phyloP scores from a whole-genome alignment of 2,329 filamentous ascomycete genomes.

The Phoma herbarum region DNA sequence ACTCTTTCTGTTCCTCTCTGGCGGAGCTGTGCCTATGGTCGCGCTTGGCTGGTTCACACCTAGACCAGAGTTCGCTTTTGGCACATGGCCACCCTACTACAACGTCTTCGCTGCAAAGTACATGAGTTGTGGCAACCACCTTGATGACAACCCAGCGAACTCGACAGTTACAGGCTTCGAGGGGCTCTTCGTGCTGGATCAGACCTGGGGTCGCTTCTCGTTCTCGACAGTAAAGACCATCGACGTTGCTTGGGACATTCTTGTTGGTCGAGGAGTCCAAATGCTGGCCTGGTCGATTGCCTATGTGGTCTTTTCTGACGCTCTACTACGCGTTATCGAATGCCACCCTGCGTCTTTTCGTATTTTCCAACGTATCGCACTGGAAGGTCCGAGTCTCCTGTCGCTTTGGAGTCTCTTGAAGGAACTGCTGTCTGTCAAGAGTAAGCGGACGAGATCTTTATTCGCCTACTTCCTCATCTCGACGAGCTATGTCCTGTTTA shows the following conservation, averaged over 20 bases:
- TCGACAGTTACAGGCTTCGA: constrained; percentile 34
- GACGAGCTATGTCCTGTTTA: constrained; percentile 39
- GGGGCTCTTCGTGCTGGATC: constrained; percentile 42
- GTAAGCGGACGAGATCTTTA: constrained; percentile 32
- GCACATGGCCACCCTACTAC: constrained; percentile 13
- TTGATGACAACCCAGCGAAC: constrained; percentile 23
- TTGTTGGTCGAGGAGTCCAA: constrained; percentile 47
- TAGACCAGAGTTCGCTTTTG: background rate
- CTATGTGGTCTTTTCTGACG: constrained; percentile 48
- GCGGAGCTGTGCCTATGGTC: constrained; percentile 23
- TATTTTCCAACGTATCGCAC: constrained; percentile 45
- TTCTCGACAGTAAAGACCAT: constrained; percentile 49
- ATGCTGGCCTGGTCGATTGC: constrained; percentile 38
- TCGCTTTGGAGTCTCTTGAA: constrained; percentile 37
- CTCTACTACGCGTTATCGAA: constrained; percentile 47
- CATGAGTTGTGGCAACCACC: constrained; percentile 21
- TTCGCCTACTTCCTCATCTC: constrained; percentile 47
- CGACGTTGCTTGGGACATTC: constrained; percentile 49
- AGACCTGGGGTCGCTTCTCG: constrained; percentile 32
- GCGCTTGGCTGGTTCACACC: constrained; percentile 23
- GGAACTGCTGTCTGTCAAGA: constrained; percentile 37
- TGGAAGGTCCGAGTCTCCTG: constrained; percentile 38
- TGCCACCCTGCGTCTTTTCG: constrained; percentile 44
- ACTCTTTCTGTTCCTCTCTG: constrained; percentile 17
- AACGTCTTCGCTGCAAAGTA: constrained; percentile 27